These are phyloP conservation scores for Achaetomium macrosporum DNA, from an alignment of 2,329 filamentous ascomycete species.

Conservation along the genomic window DNA sequence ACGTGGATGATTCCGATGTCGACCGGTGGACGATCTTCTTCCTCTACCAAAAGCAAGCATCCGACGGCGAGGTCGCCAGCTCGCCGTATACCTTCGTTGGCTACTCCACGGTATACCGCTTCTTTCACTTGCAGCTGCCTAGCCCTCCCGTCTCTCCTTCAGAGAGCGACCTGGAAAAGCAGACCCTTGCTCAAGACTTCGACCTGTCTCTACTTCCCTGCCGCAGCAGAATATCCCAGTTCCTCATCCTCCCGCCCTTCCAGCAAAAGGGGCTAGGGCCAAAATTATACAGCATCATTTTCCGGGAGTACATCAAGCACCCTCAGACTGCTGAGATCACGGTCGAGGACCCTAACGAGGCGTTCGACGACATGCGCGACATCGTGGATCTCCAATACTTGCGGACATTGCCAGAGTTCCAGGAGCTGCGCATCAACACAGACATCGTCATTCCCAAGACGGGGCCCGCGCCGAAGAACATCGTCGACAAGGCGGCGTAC, in stretches of 20 bases:
- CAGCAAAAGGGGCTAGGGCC: constrained; percentile 75
- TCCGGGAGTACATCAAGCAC: constrained; percentile 60
- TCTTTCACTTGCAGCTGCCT: constrained; percentile 57
- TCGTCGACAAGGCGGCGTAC: constrained; percentile 53
- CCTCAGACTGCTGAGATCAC: constrained; percentile 74
- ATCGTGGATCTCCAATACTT: constrained; percentile 65
- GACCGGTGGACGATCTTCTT: constrained; percentile 92
- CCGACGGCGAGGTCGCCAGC: constrained; percentile 35
- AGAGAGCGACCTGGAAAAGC: constrained; percentile 29
- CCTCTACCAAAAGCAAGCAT: constrained; percentile 61
- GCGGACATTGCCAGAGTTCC: constrained; percentile 53
- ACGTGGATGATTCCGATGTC: constrained; percentile 61
- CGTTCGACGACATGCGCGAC: constrained; percentile 75
- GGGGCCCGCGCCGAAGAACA: constrained; percentile 42
- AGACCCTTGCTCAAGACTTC: constrained; percentile 42
- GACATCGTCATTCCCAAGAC: constrained; percentile 43
- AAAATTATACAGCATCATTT: constrained; percentile 75
- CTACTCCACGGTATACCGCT: constrained; percentile 85
- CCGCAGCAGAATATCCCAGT: constrained; percentile 84
- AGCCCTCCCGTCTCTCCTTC: constrained; percentile 39
- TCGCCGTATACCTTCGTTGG: constrained; percentile 76
- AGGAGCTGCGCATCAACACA: constrained; percentile 49
- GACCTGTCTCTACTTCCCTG: constrained; percentile 61
- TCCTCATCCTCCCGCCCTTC: constrained; percentile 82
- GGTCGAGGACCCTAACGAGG: constrained; percentile 88